These are phyloP conservation scores for Isabelozyma rhagii DNA, from an alignment of 805 yeast genomes.

Conservation along the genomic window DNA sequence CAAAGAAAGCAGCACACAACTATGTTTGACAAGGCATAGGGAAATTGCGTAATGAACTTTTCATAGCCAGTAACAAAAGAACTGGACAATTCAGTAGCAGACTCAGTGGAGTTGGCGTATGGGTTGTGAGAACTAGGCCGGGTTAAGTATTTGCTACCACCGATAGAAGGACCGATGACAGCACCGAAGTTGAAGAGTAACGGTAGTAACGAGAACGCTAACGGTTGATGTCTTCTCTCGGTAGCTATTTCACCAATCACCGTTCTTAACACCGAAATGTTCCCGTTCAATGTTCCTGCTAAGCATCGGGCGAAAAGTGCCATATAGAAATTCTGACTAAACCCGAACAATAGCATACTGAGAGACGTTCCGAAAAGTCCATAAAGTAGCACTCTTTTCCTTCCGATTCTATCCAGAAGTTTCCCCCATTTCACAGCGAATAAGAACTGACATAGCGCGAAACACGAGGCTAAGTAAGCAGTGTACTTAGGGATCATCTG, in stretches of 20 bases:
- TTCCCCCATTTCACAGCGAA: conserved; percentile 28
- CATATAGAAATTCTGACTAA: conserved; percentile 22
- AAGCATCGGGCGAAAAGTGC: conserved; percentile 26
- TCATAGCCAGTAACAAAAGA: conserved; percentile 15
- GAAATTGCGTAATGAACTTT: conserved; percentile 24
- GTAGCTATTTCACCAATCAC: conserved; percentile 29
- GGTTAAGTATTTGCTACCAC: conserved; percentile 26
- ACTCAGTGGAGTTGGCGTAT: conserved; percentile 3
- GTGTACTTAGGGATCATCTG: conserved; percentile 16
- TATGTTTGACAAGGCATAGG: conserved; percentile 38
- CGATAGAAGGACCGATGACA: conserved; percentile 30
- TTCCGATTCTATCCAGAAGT: conserved; percentile 25
- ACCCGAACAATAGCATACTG: conserved; percentile 26
- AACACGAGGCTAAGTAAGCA: conserved; percentile 18
- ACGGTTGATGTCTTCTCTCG: conserved; percentile 26
- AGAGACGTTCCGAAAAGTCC: conserved; percentile 25
- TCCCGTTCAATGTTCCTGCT: conserved; percentile 29
- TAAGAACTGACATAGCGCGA: conserved; percentile 20
- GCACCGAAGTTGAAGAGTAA: conserved; percentile 30
- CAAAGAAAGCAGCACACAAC: conserved; percentile 27
- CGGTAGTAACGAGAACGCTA: conserved; percentile 29
- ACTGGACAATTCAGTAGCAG: neutral
- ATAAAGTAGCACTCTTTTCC: conserved; percentile 22
- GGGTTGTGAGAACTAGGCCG: conserved; percentile 19
- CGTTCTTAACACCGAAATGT: conserved; percentile 29